phyloP scores from a whole-genome alignment of 2,329 filamentous ascomycete species.

The Thelonectria rubi region DNA sequence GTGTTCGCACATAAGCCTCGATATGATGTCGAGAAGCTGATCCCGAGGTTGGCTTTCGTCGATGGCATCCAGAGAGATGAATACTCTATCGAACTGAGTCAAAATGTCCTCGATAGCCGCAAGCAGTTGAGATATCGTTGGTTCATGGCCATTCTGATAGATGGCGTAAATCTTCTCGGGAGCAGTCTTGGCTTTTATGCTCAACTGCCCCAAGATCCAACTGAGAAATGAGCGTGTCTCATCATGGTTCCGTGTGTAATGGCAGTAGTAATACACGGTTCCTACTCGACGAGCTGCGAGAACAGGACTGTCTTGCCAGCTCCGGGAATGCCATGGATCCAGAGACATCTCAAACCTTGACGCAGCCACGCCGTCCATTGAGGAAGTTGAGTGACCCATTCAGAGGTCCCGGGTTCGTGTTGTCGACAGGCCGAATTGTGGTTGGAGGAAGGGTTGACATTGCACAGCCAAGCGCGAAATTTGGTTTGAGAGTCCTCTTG shows the following conservation, averaged over 20 bases:
- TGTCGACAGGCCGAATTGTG: background rate
- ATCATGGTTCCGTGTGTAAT: conserved; percentile 1
- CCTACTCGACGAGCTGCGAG: background rate
- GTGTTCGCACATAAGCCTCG: no score
- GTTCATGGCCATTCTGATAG: no score
- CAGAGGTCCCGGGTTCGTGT: background rate
- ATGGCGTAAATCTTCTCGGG: background rate
- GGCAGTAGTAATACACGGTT: conserved; percentile 6
- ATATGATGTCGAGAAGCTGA: no score
- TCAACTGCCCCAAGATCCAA: conserved; percentile 1
- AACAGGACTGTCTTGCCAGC: conserved; percentile 13
- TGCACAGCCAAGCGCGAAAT: background rate
- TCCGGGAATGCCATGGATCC: conserved; percentile 8
- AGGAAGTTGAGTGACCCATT: background rate
- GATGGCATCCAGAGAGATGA: no score
- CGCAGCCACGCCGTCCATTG: background rate
- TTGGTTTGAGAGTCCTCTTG: background rate
- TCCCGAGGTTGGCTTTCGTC: no score
- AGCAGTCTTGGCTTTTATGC: background rate
- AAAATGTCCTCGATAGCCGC: no score
- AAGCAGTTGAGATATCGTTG: no score
- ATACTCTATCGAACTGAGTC: no score
- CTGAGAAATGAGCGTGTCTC: background rate
- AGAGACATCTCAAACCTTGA: background rate
- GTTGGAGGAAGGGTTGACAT: background rate